Percentiles rank a stretch among this genome's conserved stretches.
Conservation (phyloP, 768 basidiomycete species). For the Lentinus tigrinus region DNA sequence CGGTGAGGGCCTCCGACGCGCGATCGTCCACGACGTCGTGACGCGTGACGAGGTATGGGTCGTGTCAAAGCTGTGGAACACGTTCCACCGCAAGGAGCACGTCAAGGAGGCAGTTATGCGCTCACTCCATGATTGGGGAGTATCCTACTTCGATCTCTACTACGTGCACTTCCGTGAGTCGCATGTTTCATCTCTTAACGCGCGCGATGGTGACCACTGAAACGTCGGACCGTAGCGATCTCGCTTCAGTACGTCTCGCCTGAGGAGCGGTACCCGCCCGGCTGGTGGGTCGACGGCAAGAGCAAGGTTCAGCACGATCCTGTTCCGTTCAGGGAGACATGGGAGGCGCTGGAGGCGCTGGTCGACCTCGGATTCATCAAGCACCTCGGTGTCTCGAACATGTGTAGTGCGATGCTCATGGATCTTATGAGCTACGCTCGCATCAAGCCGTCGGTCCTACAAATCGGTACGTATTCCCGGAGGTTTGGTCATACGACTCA, state of each 20-base stretch:
- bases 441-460: conserved; percentile 36
- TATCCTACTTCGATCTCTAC: conserved; percentile 34
- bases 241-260: conserved; percentile 39
- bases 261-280: conserved; percentile 38
- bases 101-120: conserved; percentile 32
- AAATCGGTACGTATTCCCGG: conserved; percentile 29
- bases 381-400: conserved; percentile 41
- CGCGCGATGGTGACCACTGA: neutral
- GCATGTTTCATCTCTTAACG: neutral
- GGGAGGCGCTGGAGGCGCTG: conserved; percentile 42
- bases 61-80: conserved; percentile 37
- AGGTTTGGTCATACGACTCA: neutral
- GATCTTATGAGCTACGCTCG: conserved; percentile 39
- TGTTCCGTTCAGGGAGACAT: conserved; percentile 37
- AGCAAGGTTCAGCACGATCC: conserved; percentile 31
- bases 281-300: conserved; percentile 37
- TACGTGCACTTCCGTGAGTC: conserved; percentile 27
- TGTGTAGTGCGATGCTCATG: conserved; percentile 32
- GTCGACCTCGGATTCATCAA: conserved; percentile 36
- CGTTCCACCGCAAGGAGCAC: conserved; percentile 37
- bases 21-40: conserved; percentile 39
- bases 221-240: conserved; percentile 34
- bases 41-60: conserved; percentile 41
- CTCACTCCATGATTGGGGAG: conserved; percentile 38
- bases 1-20: conserved; percentile 34